Conservation (phyloP, 2,329 filamentous ascomycete genomes). For the Alternaria consortialis region DNA sequence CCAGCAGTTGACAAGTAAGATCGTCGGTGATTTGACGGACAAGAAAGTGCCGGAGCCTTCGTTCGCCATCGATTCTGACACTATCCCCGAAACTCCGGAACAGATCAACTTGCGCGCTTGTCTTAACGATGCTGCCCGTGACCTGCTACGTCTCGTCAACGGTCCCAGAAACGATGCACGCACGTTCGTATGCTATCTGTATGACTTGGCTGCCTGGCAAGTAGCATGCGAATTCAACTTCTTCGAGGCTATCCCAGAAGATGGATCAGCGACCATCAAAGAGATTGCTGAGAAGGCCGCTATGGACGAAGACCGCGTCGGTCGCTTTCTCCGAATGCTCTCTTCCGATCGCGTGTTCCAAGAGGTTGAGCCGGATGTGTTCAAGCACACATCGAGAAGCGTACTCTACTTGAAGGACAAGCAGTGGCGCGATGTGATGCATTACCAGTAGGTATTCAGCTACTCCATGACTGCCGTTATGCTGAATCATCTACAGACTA, state of each 20-base stretch:
- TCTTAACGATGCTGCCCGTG: conserved; percentile 27
- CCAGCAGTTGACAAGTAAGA: conserved; percentile 18
- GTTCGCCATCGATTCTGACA: conserved; percentile 18
- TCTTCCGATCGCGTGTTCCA: conserved; percentile 27
- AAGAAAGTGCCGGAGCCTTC: conserved; percentile 22
- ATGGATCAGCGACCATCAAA: conserved; percentile 11
- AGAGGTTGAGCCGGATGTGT: conserved; percentile 23
- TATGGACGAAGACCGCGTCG: conserved; percentile 25
- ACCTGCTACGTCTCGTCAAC: conserved; percentile 36
- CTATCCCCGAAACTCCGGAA: conserved; percentile 17
- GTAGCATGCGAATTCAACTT: conserved; percentile 30
- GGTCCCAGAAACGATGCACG: conserved; percentile 24
- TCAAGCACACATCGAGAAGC: conserved; percentile 31
- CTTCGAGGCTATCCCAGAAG: conserved; percentile 25
- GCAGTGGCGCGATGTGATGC: conserved; percentile 22
- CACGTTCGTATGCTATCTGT: conserved; percentile 23
- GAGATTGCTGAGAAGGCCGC: conserved; percentile 24
- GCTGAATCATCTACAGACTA: conserved; percentile 16
- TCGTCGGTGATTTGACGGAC: conserved; percentile 19
- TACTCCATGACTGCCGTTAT: no score
- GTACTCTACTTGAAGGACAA: conserved; percentile 21
- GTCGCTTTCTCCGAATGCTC: conserved; percentile 26
- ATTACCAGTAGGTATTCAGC: conserved; percentile 22
- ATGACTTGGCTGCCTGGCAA: conserved; percentile 32
- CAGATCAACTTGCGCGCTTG: conserved; percentile 20